Evolutionary conservation across 2,329 filamentous ascomycete species (phyloP).

Genomic region (Fusarium sp.): DNA sequence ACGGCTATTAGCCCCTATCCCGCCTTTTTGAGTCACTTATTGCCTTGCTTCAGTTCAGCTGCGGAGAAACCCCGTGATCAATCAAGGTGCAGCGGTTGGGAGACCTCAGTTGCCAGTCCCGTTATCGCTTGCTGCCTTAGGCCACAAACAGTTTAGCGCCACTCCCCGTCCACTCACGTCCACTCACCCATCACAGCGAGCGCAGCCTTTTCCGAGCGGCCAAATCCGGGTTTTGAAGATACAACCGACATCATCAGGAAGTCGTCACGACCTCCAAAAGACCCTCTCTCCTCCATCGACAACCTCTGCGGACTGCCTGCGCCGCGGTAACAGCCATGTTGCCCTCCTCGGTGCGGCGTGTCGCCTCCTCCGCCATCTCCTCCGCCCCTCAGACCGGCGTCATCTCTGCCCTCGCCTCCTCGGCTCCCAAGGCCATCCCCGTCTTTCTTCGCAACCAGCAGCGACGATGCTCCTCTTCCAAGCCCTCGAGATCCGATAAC

Average conservation of each 20-base stretch:
- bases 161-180: slow-evolving; percentile 16
- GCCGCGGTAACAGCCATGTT: slow-evolving; percentile 58
- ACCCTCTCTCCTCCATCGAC: slow-evolving; percentile 30
- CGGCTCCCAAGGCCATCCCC: slow-evolving; percentile 54
- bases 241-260: slow-evolving; percentile 50
- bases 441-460: slow-evolving; percentile 59
- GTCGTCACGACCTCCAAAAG: slow-evolving; percentile 44
- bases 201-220: slow-evolving; percentile 52
- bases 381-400: slow-evolving; percentile 59
- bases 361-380: slow-evolving; percentile 60
- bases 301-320: slow-evolving; percentile 32
- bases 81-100: slow-evolving; percentile 25
- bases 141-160: slow-evolving; percentile 48
- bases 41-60: slow-evolving; percentile 18
- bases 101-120: background rate
- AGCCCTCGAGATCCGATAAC: slow-evolving; percentile 71
- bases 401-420: slow-evolving; percentile 56
- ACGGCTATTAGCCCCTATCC: slow-evolving; percentile 9
- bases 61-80: slow-evolving; percentile 40
- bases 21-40: slow-evolving; percentile 38
- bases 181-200: slow-evolving; percentile 28
- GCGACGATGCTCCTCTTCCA: slow-evolving; percentile 70
- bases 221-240: slow-evolving; percentile 53
- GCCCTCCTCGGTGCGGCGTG: slow-evolving; percentile 67
- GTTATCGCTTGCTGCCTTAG: slow-evolving; percentile 51